Percentiles rank a stretch among this genome's conserved stretches.
Conservation (phyloP, 2,329 filamentous ascomycete genomes). For the Thielaviopsis cerberus region DNA sequence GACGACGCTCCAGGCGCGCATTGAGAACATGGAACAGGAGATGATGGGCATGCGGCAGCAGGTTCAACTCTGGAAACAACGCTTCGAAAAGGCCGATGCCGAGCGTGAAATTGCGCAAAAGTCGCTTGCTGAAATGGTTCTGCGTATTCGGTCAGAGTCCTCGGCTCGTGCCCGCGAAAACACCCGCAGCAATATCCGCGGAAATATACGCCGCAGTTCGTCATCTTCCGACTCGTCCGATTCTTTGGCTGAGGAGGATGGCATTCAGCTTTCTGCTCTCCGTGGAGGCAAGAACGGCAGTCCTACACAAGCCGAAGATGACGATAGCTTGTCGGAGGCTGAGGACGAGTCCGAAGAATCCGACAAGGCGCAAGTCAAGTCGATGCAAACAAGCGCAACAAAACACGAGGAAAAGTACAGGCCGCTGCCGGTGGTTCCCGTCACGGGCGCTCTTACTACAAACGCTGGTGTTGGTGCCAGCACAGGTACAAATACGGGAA, state of each 20-base stretch:
- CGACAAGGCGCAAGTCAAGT: background rate
- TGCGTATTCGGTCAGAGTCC: conserved; percentile 42
- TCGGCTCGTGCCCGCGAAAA: conserved; percentile 1
- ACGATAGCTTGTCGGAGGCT: background rate
- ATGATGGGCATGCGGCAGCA: conserved; percentile 67
- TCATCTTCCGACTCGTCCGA: conserved; percentile 1
- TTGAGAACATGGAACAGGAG: conserved; percentile 60
- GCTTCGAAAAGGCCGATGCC: conserved; percentile 63
- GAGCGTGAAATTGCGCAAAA: conserved; percentile 56
- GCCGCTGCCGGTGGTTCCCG: background rate
- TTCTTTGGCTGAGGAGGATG: background rate
- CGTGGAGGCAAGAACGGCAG: background rate
- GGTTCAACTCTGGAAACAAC: conserved; percentile 56
- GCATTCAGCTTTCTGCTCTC: background rate
- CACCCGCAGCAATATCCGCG: background rate
- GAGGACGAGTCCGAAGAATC: background rate
- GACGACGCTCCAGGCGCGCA: conserved; percentile 38
- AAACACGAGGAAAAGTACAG: background rate
- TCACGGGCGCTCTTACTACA: conserved; percentile 22
- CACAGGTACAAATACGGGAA: background rate
- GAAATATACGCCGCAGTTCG: background rate
- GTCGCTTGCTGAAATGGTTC: conserved; percentile 72
- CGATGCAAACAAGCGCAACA: background rate
- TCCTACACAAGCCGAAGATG: background rate
- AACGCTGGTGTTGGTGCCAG: conserved; percentile 19